phyloP scores from a whole-genome alignment of 306 rosid genomes.

The Benincasa hispida region DNA sequence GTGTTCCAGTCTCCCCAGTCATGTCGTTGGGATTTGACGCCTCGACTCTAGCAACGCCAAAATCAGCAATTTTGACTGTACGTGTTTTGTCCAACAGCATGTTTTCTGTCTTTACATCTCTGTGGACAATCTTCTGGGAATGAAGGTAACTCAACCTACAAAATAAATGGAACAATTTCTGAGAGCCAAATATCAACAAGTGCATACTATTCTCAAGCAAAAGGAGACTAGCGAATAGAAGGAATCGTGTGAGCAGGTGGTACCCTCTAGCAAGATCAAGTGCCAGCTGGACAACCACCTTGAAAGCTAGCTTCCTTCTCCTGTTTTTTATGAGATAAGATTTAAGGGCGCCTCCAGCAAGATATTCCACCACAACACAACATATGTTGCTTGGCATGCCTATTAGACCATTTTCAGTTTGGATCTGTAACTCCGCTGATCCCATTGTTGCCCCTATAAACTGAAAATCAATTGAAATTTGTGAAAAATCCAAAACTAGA shows the following conservation, averaged over 20 bases:
- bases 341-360: constrained; percentile 76
- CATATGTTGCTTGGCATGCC: constrained; percentile 88
- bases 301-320: constrained; percentile 86
- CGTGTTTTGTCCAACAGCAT: constrained; percentile 87
- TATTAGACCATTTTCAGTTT: constrained; percentile 75
- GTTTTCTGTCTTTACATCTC: constrained; percentile 98
- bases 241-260: neutral
- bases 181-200: constrained; percentile 9
- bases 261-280: constrained; percentile 99
- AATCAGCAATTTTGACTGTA: constrained; percentile 84
- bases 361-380: constrained; percentile 95
- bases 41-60: constrained; percentile 97
- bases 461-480: constrained; percentile 26
- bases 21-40: constrained; percentile 98
- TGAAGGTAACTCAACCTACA: constrained; percentile 88
- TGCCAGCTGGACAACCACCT: constrained; percentile 81
- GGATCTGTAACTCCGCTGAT: constrained; percentile 74
- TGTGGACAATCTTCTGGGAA: constrained; percentile 89
- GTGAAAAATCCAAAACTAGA: constrained; percentile 1
- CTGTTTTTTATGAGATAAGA: constrained; percentile 79
- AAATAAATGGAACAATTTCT: constrained; percentile 13
- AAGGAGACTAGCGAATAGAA: neutral
- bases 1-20: constrained; percentile 99
- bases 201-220: neutral
- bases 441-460: constrained; percentile 97